A percentile compares a stretch with the other conserved stretches of the same genome.
Evolutionary conservation across 2,329 filamentous ascomycete species (phyloP).

Genomic region (Trichoderma pleuroti): DNA sequence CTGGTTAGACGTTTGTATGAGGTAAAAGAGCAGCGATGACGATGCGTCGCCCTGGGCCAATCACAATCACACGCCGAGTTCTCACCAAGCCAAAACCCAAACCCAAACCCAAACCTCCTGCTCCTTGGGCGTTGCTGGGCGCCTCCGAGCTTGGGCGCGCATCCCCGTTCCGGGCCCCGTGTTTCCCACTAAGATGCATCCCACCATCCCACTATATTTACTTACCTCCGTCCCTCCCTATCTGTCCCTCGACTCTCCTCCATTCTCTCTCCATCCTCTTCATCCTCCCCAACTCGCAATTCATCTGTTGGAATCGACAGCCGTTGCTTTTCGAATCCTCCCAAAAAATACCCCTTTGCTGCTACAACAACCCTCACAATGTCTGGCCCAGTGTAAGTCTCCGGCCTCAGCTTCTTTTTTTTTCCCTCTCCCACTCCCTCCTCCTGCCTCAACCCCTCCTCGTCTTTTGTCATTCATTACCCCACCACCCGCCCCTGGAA

Average conservation of each 20-base stretch:
- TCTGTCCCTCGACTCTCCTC: background rate
- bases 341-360: background rate
- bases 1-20: slow-evolving; percentile 5
- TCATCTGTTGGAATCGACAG: background rate
- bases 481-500: slow-evolving; percentile 40
- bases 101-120: background rate
- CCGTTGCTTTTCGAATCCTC: background rate
- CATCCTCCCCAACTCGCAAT: background rate
- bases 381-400: slow-evolving; percentile 66
- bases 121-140: slow-evolving; percentile 8
- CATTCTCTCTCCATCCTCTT: background rate
- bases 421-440: slow-evolving; percentile 23
- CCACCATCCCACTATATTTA: slow-evolving; percentile 17
- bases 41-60: slow-evolving; percentile 29
- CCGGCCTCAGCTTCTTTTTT: slow-evolving; percentile 16
- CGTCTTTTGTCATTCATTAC: slow-evolving; percentile 27
- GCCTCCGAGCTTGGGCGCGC: background rate
- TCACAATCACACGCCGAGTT: slow-evolving; percentile 22
- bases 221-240: slow-evolving; percentile 16
- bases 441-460: slow-evolving; percentile 26
- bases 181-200: slow-evolving; percentile 13
- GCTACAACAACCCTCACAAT: slow-evolving; percentile 41
- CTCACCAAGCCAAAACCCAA: slow-evolving; percentile 23
- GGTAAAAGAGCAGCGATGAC: slow-evolving; percentile 25
- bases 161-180: slow-evolving; percentile 4